Conservation (phyloP, 768 basidiomycete genomes). For the Tubosaeta sp. region DNA sequence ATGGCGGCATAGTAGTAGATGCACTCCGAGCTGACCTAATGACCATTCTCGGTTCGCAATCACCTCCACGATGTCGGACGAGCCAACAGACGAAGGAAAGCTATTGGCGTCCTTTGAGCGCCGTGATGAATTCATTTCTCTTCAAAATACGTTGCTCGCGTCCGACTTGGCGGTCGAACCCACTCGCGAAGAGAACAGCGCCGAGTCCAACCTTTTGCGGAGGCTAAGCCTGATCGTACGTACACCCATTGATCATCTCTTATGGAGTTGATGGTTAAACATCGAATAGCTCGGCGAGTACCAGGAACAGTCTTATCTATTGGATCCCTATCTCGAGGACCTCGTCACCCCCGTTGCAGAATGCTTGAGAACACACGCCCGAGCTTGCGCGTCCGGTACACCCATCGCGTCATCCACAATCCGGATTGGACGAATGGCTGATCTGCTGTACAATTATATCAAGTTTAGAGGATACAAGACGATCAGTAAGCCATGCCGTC, state of each 20-base stretch:
- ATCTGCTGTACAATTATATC: conserved; percentile 72
- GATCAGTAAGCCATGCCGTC: conserved; percentile 59
- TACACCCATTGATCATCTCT: conserved; percentile 9
- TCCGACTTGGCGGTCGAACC: conserved; percentile 44
- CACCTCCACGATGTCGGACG: conserved; percentile 33
- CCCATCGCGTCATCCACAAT: conserved; percentile 26
- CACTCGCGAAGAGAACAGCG: conserved; percentile 38
- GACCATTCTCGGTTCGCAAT: neutral
- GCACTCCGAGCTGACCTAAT: conserved; percentile 28
- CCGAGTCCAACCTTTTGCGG: conserved; percentile 39
- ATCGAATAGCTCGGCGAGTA: conserved; percentile 71
- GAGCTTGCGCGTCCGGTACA: conserved; percentile 31
- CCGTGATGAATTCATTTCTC: conserved; percentile 51
- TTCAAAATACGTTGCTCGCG: conserved; percentile 49
- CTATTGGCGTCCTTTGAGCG: conserved; percentile 58
- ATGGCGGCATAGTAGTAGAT: too few relatives aligned
- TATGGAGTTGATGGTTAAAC: neutral
- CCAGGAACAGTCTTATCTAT: conserved; percentile 88
- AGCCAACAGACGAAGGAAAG: conserved; percentile 38
- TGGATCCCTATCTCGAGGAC: conserved; percentile 83
- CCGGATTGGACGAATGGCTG: conserved; percentile 51
- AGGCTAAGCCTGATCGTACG: conserved; percentile 52
- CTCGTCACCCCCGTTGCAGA: conserved; percentile 76
- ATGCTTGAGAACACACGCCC: conserved; percentile 53
- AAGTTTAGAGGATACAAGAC: conserved; percentile 90